phyloP scores from a whole-genome alignment of 495 filamentous ascomycete species.

The Neurospora intermedia region DNA sequence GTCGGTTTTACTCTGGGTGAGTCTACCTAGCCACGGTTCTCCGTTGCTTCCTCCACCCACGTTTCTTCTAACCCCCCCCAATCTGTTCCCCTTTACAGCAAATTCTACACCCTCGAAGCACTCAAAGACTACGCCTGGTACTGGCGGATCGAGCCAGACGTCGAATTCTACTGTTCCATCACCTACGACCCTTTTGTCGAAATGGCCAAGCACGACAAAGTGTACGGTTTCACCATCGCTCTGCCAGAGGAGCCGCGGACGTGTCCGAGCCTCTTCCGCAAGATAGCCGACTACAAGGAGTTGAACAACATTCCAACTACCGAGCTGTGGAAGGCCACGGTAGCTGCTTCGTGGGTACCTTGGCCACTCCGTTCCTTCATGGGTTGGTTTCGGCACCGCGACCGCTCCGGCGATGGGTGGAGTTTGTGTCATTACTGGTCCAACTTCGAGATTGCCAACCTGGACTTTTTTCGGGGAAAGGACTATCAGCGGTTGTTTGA shows the following conservation, averaged over 20 bases:
- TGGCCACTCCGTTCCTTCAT: constrained; percentile 29
- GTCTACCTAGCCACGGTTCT: constrained; percentile 2
- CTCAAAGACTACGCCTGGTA: constrained; percentile 40
- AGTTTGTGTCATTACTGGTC: constrained; percentile 48
- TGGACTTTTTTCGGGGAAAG: constrained; percentile 40
- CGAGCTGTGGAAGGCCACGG: constrained; percentile 30
- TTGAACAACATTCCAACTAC: constrained; percentile 19
- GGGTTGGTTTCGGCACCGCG: constrained; percentile 24
- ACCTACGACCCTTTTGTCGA: constrained; percentile 46
- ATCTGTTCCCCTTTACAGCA: constrained; percentile 33
- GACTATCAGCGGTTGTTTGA: constrained; percentile 38
- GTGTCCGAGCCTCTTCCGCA: constrained; percentile 39
- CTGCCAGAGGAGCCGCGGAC: constrained; percentile 40
- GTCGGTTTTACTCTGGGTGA: constrained; percentile 92
- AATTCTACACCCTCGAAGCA: constrained; percentile 39
- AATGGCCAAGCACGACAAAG: constrained; percentile 41
- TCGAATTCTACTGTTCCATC: constrained; percentile 42
- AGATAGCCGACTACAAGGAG: constrained; percentile 34
- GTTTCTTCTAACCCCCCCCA: background rate
- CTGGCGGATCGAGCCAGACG: constrained; percentile 44
- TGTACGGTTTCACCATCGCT: constrained; percentile 43
- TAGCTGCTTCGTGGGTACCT: constrained; percentile 29
- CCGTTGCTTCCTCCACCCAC: background rate
- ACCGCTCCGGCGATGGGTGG: constrained; percentile 33
- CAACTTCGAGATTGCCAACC: constrained; percentile 46